Base-by-base conservation (phyloP, 179 eudicot species). In the Actinidia chinensis region DNA sequence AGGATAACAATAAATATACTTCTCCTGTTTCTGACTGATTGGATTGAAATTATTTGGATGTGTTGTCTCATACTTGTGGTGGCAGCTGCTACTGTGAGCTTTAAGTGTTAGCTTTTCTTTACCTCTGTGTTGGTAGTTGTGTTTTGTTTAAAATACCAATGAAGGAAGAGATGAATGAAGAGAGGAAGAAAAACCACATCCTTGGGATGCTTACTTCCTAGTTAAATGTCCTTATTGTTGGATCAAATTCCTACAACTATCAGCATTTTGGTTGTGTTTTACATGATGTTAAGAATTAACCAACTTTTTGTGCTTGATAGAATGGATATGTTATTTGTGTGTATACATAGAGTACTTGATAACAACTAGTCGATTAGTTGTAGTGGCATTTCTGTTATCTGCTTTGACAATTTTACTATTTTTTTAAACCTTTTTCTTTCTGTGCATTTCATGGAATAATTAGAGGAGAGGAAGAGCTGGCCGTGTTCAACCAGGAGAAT, bases 391-490 rank as follows among this genome's bases (percentile, higher is more conserved):
- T 74, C n/a, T 44, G 66, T 60, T 52, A 20, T 74, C n/a, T 42
- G n/a, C 42, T 18, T 0, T 60, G 78, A 44, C 9, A 60, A 59
- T 75, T 74, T 40, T 50, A 11, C 9, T 25, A 20, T 56, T 8
- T 36, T 67, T 42, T 40, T 36, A 10, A 33, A 23, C 13, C 15
- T 66, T 36, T 59, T 17, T 59, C 23, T 65, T 52, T 73, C 33
- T 23, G 15, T 44, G 6, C 47, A 54, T 52, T 50, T 67, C 67
- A 22, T 47, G 60, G 40, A 63, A 76, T 51, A 68, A 73, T 36
- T 46, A 92, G 97, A 89, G 97, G 85, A 86, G 93, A 89, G 97
- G 97, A 85, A 87, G 97, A 84, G 97, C 95, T 74, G 97, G 97
- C 23, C 97, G 97, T 84, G 93, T 92, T 78, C 97, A 88, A 78